Evolutionary conservation across 2,329 filamentous ascomycete species (phyloP), one percentile per base, ranked within the genome.

Genomic region (Emericellopsis atlantica): DNA sequence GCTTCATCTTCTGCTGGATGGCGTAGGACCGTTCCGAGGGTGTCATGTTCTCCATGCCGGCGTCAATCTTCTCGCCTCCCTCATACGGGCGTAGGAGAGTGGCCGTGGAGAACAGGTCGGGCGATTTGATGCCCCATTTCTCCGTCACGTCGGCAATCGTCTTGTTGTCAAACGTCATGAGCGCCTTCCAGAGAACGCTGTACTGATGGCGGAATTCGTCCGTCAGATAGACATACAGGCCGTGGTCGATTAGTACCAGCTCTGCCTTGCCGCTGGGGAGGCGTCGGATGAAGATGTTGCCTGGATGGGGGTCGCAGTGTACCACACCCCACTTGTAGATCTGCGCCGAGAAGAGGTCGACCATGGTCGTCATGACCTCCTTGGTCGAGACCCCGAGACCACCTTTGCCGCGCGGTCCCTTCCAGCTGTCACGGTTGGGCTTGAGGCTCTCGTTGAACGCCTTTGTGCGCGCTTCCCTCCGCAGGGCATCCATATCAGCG

Each of bases 281-380:
- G 8, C 92, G 81, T 8, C 92, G 83, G 54, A 96, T 82, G 64
- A 98, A 95, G 58, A 96, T 92, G 63, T 98, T 98, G 23, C 90
- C 90, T 1, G 92, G 92, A 55, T 98, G 92, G 9, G 92, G 92
- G 58, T 98, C 92, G 63, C 90, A 95, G 65, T 98, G 90, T 0
- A 96, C 85, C 35, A 85, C 75, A 11, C 92, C 92, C 85, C 87
- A 96, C 48, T 94, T 81, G 68, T 95, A 98, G 73, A 96, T 96
- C 56, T 96, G 90, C 3, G 87, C 89, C n/a, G 82, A 85, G 67
- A 96, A 98, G 29, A 96, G 73, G 57, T 95, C 90, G 39, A 95
- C 77, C 79, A 96, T 95, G 26, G 87, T 95, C 6, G 82, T 84
- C 92, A 96, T 96, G 44, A 95, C 87, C 44, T 90, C 82, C 54